phyloP scores from a whole-genome alignment of 768 basidiomycete genomes.

The Panellus pusillus region DNA sequence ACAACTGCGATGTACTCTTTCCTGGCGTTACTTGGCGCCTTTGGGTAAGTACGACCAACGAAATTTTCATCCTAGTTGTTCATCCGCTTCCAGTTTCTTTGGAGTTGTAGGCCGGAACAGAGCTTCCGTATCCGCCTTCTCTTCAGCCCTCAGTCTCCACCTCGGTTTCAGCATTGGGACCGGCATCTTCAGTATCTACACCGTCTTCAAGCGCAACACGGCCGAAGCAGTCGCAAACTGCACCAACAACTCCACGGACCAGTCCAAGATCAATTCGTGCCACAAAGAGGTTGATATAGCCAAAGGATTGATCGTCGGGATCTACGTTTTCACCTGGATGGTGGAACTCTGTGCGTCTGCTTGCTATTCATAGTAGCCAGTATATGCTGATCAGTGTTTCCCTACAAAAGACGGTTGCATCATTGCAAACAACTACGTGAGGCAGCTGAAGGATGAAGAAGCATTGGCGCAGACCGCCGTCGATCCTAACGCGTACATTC shows the following conservation, averaged over 20 bases:
- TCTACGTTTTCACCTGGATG: constrained; percentile 53
- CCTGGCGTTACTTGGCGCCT: constrained; percentile 45
- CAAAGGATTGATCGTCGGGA: constrained; percentile 42
- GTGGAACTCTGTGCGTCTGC: constrained; percentile 51
- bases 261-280: constrained; percentile 39
- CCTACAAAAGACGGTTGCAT: constrained; percentile 45
- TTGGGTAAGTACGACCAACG: constrained; percentile 41
- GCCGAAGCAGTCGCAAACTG: constrained; percentile 38
- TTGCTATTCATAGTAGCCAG: neutral
- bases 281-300: constrained; percentile 40
- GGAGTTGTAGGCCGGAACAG: constrained; percentile 44
- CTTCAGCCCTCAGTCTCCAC: constrained; percentile 43
- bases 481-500: constrained; percentile 14
- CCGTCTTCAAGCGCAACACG: constrained; percentile 45
- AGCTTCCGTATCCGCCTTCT: constrained; percentile 44
- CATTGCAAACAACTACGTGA: constrained; percentile 51
- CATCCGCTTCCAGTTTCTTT: constrained; percentile 33
- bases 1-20: constrained; percentile 48
- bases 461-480: constrained; percentile 23
- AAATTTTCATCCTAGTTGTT: neutral
- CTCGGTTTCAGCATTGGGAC: constrained; percentile 46
- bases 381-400: constrained; percentile 6
- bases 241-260: constrained; percentile 31
- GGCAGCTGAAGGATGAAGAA: constrained; percentile 54
- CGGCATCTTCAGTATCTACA: constrained; percentile 49